Percentiles rank a stretch among this genome's conserved stretches.
phyloP scores from a whole-genome alignment of 257 asterid species.

The Ligustrum vulgare region DNA sequence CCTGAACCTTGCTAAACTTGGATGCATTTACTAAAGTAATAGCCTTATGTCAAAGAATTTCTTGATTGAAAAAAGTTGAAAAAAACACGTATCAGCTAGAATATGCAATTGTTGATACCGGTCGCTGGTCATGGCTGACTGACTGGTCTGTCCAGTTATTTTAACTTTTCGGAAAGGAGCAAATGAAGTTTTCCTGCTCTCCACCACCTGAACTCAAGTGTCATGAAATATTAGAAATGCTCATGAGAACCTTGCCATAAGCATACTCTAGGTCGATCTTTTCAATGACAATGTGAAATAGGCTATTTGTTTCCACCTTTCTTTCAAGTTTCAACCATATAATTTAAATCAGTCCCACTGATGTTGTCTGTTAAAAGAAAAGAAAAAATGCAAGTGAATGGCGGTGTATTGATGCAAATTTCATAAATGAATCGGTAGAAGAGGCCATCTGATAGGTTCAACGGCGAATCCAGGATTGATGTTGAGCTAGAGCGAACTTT shows the following conservation, averaged over 20 bases:
- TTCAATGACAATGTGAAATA: neutral
- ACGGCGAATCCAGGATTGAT: too few relatives aligned
- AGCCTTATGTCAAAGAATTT: neutral
- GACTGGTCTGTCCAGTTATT: neutral
- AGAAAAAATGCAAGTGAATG: neutral
- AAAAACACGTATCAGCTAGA: neutral
- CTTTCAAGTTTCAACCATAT: neutral
- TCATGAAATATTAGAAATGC: neutral
- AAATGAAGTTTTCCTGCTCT: neutral
- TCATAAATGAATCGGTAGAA: neutral
- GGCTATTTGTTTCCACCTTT: neutral
- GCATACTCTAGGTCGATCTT: neutral
- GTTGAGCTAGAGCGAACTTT: too few relatives aligned
- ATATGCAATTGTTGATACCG: too few relatives aligned
- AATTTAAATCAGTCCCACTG: neutral
- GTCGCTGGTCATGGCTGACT: neutral
- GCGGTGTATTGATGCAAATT: neutral
- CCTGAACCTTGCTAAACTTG: neutral
- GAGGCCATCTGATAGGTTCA: neutral
- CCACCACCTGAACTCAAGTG: neutral
- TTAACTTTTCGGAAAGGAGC: neutral
- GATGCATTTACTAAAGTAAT: neutral
- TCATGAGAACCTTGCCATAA: neutral
- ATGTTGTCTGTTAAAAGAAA: neutral
- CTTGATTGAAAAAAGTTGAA: neutral